Evolutionary conservation across 176 grass and related monocot genomes (phyloP), one percentile per base, ranked within the genome.

Genomic region (Tillandsia leiboldiana): DNA sequence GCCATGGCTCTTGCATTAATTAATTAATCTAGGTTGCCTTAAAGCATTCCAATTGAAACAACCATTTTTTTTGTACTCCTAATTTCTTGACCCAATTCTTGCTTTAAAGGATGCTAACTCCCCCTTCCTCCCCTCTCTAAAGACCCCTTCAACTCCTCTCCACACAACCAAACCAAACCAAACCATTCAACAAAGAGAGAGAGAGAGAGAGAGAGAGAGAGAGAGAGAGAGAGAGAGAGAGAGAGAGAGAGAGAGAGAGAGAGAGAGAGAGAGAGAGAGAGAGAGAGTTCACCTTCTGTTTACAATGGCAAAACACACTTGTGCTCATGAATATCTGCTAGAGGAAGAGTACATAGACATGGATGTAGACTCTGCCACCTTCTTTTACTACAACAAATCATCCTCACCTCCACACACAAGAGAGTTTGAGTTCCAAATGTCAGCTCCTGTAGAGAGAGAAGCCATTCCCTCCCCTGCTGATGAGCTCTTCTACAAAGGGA

Each of bases 301-400:
- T 49, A 71, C 79, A 76, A 99, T 99, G 95, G 80, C 87, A 71
- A 86, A 75, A 80, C 70, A 42, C 51, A 75, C 68, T 20, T 51
- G 79, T 81, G 72, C 54, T 66, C 78, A 87, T 79, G 84, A 83
- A 33, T 83, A 85, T 70, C 82, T 81, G 59, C 75, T 78, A 56
- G 95, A 93, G 75, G 87, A 94, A 70, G 95, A 88, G 9, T 99
- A 99, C 70, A 99, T 99, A 80, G 95, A 99, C 76, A 91, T 96
- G 82, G 90, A 99, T 50, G 66, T 99, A 70, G 76, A 74, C 80
- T 82, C 90, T 72, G 69, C 82, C 66, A 80, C 77, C 78, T 85
- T 90, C 71, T 71, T 85, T 51, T 87, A 80, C 73, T 87, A 80
- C 79, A 90, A 59, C 69, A 83, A 73, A 62, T 33, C 92, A 68